Evolutionary conservation across 495 filamentous ascomycete genomes (phyloP), one percentile per base, ranked within the genome.

Genomic region (Extremus antarcticus): DNA sequence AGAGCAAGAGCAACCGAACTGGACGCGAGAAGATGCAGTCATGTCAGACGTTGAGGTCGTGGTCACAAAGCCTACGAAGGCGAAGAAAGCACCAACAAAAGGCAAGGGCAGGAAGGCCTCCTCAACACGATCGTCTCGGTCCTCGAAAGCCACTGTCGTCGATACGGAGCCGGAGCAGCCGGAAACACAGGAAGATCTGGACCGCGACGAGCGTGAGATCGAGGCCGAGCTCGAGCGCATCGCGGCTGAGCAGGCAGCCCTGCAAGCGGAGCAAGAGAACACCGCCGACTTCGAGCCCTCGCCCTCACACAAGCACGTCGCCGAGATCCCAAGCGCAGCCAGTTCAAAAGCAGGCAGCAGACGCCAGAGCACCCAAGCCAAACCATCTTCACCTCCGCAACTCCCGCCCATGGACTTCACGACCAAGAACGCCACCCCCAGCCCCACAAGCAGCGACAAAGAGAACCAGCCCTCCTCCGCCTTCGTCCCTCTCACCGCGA

Each of bases 161-260:
- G 55, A 24, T 15, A 13, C 40, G 2, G 54, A 61, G 21, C 48
- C 47, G 11, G 51, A 56, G 21, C 38, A 22, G 17, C 7, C 15
- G 25, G 51, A 62, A 8, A 35, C 32, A 10, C 17, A 38, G 2
- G 59, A 62, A 32, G 59, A 62, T 25, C 35, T 62, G 13, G 59
- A 46, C n/a, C 45, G 51, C 21, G 59, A 62, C 38, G 59, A 62
- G 29, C 17, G 21, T 3, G 59, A 62, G 51, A 62, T 62, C 39
- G 59, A 62, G 29, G 59, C 54, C 4, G 59, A 62, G 51, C 59
- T 62, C 11, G 47, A 19, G 9, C 50, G 59, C 11, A 62, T 62
- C 8, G 59, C 59, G 2, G 55, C 41, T 15, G 55, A 62, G 40
- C 50, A 62, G 23, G 32, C 47, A 2, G 53, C 46, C 16, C 21